Base-by-base conservation (phyloP, 345 rosid species). In the Lumnitzera racemosa region DNA sequence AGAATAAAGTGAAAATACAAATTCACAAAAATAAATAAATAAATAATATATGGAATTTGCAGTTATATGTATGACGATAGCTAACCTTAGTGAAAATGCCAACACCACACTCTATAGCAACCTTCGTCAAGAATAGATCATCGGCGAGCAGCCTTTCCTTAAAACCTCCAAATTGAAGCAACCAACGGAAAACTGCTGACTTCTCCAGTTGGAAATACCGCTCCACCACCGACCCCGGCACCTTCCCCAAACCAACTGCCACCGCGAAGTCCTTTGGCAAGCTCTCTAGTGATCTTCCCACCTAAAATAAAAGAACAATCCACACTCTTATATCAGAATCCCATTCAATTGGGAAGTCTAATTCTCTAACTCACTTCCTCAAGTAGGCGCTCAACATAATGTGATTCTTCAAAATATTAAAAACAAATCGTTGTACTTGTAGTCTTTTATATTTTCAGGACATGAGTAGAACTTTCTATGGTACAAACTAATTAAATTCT, bases 21-120 rank as follows among this genome's bases (percentile, higher is more conserved):
- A 20, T 20, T 27, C 5, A 27, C 5, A 27, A 27, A n/a, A n/a
- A n/a, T n/a, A n/a, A n/a, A n/a, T n/a, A n/a, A n/a, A n/a, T n/a
- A n/a, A n/a, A n/a, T n/a, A n/a, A n/a, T 20, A 20, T 20, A 20
- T 20, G 20, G 20, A 20, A 20, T 20, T 20, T 20, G 20, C 20
- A 20, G 20, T 20, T 20, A 20, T 20, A 20, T 20, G 20, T 20
- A 20, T 20, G 20, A 27, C 5, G 5, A 5, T 27, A 27, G 31
- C 31, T 27, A 27, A 78, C 92, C 87, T 86, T 86, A 36, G 85
- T 83, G 76, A 86, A 86, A 66, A 86, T 71, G 24, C 92, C 92
- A 51, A 86, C 87, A 24, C 92, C 89, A 63, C 89, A 83, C 66
- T 86, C 92, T 3, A 83, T 83, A 43, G 70, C 89, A 60, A 86